phyloP scores from a whole-genome alignment of 108 stramenopile genomes.

The Discostella stelligeroides region DNA sequence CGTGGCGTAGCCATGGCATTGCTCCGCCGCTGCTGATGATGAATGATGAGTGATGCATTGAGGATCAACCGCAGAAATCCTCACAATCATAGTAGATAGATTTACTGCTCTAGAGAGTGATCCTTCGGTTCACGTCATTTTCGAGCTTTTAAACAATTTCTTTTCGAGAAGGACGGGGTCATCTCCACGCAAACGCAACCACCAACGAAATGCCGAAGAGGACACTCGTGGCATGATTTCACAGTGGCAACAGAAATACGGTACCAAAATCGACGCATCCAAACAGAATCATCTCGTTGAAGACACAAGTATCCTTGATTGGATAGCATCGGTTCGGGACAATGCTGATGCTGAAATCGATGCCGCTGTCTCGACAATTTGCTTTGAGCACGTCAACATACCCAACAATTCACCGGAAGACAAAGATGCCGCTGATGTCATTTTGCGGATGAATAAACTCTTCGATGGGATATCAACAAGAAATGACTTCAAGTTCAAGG shows the following conservation, averaged over 20 bases:
- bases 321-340: slow-evolving; percentile 8
- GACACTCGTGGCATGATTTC: no score
- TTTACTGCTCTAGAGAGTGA: no score
- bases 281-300: not conserved
- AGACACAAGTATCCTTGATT: not conserved
- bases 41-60: no score
- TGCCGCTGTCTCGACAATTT: not conserved
- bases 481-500: not conserved
- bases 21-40: no score
- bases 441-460: slow-evolving; percentile 13
- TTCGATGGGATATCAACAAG: slow-evolving; percentile 2
- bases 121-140: no score
- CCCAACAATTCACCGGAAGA: not conserved
- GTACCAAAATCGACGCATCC: not conserved
- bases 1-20: no score
- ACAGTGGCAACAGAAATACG: slow-evolving; percentile 19
- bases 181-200: no score
- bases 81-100: no score
- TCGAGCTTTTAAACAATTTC: no score
- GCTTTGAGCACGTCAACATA: not conserved
- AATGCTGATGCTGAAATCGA: not conserved
- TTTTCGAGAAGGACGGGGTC: no score
- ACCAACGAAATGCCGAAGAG: no score
- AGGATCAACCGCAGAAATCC: no score
- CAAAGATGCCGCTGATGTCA: slow-evolving; percentile 10